Percentiles rank a stretch among this genome's conserved stretches.
Conservation (phyloP, 495 filamentous ascomycete species). For the Neurospora sp. region DNA sequence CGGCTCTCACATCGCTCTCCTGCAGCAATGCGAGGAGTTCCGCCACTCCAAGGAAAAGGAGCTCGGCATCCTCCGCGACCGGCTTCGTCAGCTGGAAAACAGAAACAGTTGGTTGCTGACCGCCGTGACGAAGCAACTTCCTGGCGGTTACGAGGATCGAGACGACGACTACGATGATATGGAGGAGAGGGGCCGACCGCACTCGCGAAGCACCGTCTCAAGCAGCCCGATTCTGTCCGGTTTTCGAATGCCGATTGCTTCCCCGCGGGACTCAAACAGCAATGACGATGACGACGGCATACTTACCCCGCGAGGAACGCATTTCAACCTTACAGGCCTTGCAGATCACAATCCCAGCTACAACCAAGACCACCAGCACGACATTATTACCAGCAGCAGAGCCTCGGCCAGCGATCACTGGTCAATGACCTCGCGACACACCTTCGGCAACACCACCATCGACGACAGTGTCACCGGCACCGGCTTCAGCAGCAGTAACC, state of each 20-base stretch:
- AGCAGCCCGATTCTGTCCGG: neutral
- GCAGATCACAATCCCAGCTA: neutral
- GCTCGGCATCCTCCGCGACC: constrained; percentile 15
- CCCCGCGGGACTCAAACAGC: neutral
- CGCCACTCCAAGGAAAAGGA: constrained; percentile 23
- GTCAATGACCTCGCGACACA: neutral
- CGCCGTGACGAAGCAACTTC: constrained; percentile 20
- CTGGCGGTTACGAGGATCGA: constrained; percentile 1
- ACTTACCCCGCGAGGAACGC: neutral
- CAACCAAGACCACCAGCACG: neutral
- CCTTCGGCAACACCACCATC: neutral
- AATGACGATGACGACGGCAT: neutral
- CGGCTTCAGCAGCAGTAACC: neutral
- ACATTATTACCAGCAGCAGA: neutral
- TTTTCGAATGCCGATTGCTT: neutral
- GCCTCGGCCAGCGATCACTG: neutral
- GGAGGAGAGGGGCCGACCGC: neutral
- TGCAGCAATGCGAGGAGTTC: constrained; percentile 22
- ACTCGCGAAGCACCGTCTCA: neutral
- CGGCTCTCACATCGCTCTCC: constrained; percentile 15
- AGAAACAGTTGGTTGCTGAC: constrained; percentile 23
- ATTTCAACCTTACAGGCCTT: neutral
- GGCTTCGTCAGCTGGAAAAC: constrained; percentile 23
- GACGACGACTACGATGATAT: neutral
- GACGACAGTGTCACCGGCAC: neutral